These are phyloP conservation scores for Aphanocladium album DNA, from an alignment of 2,329 filamentous ascomycete species.

Conservation along the genomic window DNA sequence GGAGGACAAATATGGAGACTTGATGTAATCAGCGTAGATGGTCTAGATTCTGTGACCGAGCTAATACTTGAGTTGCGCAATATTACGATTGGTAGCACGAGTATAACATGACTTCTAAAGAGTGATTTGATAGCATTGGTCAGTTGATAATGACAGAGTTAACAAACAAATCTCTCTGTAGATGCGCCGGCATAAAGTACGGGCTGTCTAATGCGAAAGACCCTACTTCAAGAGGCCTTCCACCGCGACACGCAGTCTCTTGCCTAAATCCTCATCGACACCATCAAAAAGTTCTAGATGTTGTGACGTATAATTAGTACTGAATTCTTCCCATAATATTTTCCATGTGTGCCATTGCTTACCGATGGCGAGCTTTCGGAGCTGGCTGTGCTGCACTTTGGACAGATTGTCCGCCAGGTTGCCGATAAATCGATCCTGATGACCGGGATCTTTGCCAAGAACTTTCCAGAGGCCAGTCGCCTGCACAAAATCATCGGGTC, in stretches of 20 bases:
- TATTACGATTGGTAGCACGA: too few species aligned
- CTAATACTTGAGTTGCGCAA: too few species aligned
- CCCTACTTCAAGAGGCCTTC: background rate
- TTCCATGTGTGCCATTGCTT: background rate
- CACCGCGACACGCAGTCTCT: background rate
- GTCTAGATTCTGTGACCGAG: too few species aligned
- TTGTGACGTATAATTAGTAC: background rate
- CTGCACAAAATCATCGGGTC: slow-evolving; percentile 21
- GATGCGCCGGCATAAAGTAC: too few species aligned
- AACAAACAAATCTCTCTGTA: too few species aligned
- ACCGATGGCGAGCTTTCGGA: background rate
- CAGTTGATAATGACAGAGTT: too few species aligned
- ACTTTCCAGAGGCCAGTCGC: slow-evolving; percentile 18
- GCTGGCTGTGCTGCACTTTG: background rate
- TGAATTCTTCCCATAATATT: background rate
- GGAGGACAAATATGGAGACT: background rate
- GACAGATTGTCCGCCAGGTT: background rate
- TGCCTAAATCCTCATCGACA: background rate
- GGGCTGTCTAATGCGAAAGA: background rate
- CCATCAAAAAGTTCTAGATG: background rate
- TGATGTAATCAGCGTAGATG: too few species aligned
- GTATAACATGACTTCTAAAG: too few species aligned
- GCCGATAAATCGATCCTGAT: background rate
- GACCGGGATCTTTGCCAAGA: background rate
- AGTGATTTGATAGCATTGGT: too few species aligned